Evolutionary conservation across 345 rosid species (phyloP), one percentile per base, ranked within the genome.

Genomic region (Aquilaria malaccensis): DNA sequence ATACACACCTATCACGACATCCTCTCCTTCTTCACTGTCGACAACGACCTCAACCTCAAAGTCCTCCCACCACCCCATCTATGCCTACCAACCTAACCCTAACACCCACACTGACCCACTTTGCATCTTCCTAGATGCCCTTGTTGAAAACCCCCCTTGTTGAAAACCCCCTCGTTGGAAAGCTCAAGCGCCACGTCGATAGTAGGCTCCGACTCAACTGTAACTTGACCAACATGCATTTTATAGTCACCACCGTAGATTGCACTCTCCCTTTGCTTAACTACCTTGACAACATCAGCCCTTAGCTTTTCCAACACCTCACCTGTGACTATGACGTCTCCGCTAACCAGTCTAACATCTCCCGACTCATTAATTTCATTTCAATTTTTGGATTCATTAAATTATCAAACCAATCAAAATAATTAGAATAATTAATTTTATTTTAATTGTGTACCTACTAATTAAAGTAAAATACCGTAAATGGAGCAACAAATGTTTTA

Each of bases 121-220:
- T 55, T 46, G 58, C 13, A 55, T 81, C 45, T 64, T 83, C 10
- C 59, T 72, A 50, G 56, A 77, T 50, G 88, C 91, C 43, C 82
- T 85, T 37, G 77, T 88, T 13, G 62, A 83, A 30, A 72, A 59
- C 22, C 67, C 91, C 88, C 15, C 76, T 85, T 37, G 85, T 86
- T 22, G 22, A 22, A 22, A 22, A 22, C 22, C 22, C 0, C 22
- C 22, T 22, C 22, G 1, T 22, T 2, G 88, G 91, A 9, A 83
- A 74, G 68, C 75, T 85, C 51, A 65, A 65, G 76, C 77, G 84
- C 33, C 31, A 67, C 47, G 59, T 52, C 13, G 64, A 79, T 12
- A 66, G 81, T 33, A 75, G 50, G 55, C 81, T 79, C 53, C 70
- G 69, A 63, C 37, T 83, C 45, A 70, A 29, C 30, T 79, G 83